Conservation (phyloP, 805 yeast genomes). For the Ogataea dorogensis region DNA sequence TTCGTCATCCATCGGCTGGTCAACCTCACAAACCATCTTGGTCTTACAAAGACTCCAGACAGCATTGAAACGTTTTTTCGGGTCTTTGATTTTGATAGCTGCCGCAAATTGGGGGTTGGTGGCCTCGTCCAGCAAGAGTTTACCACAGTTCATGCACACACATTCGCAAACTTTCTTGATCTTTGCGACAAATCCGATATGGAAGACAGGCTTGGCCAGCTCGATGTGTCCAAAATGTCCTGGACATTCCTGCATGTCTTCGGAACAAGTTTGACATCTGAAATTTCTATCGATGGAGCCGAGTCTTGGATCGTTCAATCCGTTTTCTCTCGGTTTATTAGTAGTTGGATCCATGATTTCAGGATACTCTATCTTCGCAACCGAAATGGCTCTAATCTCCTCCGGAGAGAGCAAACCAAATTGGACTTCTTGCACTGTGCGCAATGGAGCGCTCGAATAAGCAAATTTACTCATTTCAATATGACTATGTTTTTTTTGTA, state of each 20-base stretch:
- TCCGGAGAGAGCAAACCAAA: conserved; percentile 98
- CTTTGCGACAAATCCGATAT: conserved; percentile 90
- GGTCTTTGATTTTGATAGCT: conserved; percentile 85
- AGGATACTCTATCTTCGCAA: conserved; percentile 96
- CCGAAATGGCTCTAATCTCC: conserved; percentile 95
- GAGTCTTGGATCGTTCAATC: conserved; percentile 92
- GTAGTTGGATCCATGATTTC: conserved; percentile 99
- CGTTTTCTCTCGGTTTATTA: conserved; percentile 93
- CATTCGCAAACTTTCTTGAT: conserved; percentile 95
- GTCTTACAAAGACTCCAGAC: conserved; percentile 92
- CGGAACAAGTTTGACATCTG: conserved; percentile 99
- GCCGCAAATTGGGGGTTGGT: conserved; percentile 77
- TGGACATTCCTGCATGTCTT: conserved; percentile 98
- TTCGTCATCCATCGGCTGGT: conserved; percentile 62
- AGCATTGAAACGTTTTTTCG: conserved; percentile 94
- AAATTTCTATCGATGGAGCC: conserved; percentile 97
- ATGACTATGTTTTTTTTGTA: conserved; percentile 12
- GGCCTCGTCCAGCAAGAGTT: conserved; percentile 77
- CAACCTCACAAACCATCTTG: conserved; percentile 95
- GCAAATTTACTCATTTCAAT: conserved; percentile 55
- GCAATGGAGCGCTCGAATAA: conserved; percentile 97
- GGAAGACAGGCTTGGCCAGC: conserved; percentile 97
- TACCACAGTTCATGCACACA: conserved; percentile 99
- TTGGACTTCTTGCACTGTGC: conserved; percentile 97
- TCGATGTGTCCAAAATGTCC: conserved; percentile 99